phyloP scores from a whole-genome alignment of 2,329 filamentous ascomycete species.

The Pseudonectria buxi region DNA sequence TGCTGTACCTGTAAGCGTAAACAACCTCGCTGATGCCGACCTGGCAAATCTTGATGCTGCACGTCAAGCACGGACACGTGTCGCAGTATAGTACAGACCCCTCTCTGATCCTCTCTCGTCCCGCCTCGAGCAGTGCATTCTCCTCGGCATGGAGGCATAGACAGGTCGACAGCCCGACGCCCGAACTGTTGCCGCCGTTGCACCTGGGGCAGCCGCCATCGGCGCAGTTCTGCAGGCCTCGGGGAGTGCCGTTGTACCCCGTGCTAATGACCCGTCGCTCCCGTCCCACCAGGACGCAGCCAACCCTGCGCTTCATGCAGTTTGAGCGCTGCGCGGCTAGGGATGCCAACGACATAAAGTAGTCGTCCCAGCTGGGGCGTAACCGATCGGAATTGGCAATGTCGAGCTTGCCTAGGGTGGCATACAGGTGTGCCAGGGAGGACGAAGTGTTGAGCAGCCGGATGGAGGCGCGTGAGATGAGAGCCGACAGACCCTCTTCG shows the following conservation, averaged over 20 bases:
- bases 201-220: conserved; percentile 87
- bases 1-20: conserved; percentile 88
- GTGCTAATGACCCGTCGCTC: conserved; percentile 86
- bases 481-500: conserved; percentile 57
- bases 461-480: conserved; percentile 76
- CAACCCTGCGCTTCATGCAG: conserved; percentile 96
- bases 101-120: conserved; percentile 78
- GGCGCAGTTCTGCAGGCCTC: conserved; percentile 81
- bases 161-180: conserved; percentile 74
- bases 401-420: conserved; percentile 66
- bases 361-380: conserved; percentile 88
- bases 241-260: conserved; percentile 95
- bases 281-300: conserved; percentile 78
- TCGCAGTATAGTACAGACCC: conserved; percentile 86
- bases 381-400: conserved; percentile 73
- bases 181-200: conserved; percentile 65
- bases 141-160: conserved; percentile 98
- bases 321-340: conserved; percentile 87
- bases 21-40: conserved; percentile 95
- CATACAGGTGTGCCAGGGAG: conserved; percentile 63
- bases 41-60: conserved; percentile 97
- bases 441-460: conserved; percentile 80
- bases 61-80: conserved; percentile 94
- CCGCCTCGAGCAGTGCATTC: conserved; percentile 91
- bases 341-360: conserved; percentile 96